Evolutionary conservation across 768 basidiomycete species (phyloP).

Genomic region (Suillus discolor): DNA sequence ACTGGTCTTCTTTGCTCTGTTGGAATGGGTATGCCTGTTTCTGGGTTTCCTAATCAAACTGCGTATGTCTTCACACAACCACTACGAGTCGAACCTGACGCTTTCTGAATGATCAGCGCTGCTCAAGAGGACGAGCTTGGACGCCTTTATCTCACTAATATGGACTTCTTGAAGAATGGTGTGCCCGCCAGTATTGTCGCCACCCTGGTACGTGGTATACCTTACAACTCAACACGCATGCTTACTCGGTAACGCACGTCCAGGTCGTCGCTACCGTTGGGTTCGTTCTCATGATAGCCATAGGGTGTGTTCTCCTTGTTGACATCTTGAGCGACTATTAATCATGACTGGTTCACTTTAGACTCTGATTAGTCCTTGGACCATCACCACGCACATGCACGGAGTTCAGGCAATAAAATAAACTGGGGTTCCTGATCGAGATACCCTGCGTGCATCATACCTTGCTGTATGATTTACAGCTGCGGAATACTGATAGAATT

Average conservation of each 20-base stretch:
- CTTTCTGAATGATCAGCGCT: slow-evolving; percentile 49
- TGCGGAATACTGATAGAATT: not conserved
- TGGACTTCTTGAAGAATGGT: slow-evolving; percentile 93
- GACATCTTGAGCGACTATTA: not conserved
- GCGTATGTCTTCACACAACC: slow-evolving; percentile 59
- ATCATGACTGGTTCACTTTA: slow-evolving; percentile 1
- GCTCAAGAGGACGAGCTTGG: slow-evolving; percentile 96
- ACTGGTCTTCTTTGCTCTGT: slow-evolving; percentile 91
- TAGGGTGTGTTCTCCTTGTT: slow-evolving; percentile 55
- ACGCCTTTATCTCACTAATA: slow-evolving; percentile 78
- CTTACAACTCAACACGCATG: not conserved
- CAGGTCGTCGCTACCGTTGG: slow-evolving; percentile 89
- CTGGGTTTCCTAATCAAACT: slow-evolving; percentile 98
- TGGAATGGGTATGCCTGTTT: slow-evolving; percentile 98
- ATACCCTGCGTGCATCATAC: slow-evolving; percentile 2
- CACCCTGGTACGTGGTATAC: slow-evolving; percentile 56
- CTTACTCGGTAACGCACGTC: slow-evolving; percentile 9
- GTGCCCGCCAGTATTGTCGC: slow-evolving; percentile 94
- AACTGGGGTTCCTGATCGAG: not conserved
- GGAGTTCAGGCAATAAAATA: not conserved
- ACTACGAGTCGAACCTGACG: not conserved
- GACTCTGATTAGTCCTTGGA: not conserved
- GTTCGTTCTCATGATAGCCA: slow-evolving; percentile 70
- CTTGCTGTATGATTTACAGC: not conserved
- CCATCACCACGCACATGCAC: not conserved